Base-by-base conservation (phyloP, 2,329 filamentous ascomycete species). In the Chaetoscypha palmicola region DNA sequence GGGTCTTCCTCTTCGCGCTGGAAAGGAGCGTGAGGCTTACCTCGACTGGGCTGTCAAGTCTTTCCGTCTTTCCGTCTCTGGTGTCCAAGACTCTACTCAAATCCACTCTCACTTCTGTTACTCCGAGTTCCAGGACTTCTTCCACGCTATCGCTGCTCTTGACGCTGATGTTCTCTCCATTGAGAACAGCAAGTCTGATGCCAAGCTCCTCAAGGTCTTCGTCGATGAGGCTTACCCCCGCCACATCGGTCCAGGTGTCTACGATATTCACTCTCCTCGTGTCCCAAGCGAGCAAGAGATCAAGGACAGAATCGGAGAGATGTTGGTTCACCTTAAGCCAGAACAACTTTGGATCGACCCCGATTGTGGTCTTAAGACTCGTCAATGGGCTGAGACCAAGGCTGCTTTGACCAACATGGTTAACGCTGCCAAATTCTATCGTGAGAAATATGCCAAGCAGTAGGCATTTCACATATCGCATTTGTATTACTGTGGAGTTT, bases 21-120 rank as follows among this genome's bases (percentile, higher is more conserved):
- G 92, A 64, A 81, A 85, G 70, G 92, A 96, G 78, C 91, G 92
- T 67, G 88, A 94, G 67, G 87, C 87, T 64, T 98, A 98, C 81
- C 83, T 98, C 58, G 75, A 84, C 61, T 98, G 92, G 92, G 92
- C 92, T 50, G 92, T 98, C 63, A 83, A 95, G 74, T 89, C 90
- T 61, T 98, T 98, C 89, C 89, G 87, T 68, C 87, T 98, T 58
- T 83, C 91, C 56, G 94, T 90, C 61, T 82, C 89, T 49, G 92
- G 89, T 68, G 91, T 98, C 50, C 73, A 89, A 72, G 88, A 98
- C 70, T 86, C 84, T 47, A 98, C 92, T 58, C 92, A 98, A 79
- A 96, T 98, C 69, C 92, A 98, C 84, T 96, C 90, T 54, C 92
- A 98, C 79, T 98, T 98, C 86, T 98, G 92, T 72, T 98, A 98